Base-by-base conservation (phyloP, 1,139 yeast genomes). In the Debaryomyces robertsiae region DNA sequence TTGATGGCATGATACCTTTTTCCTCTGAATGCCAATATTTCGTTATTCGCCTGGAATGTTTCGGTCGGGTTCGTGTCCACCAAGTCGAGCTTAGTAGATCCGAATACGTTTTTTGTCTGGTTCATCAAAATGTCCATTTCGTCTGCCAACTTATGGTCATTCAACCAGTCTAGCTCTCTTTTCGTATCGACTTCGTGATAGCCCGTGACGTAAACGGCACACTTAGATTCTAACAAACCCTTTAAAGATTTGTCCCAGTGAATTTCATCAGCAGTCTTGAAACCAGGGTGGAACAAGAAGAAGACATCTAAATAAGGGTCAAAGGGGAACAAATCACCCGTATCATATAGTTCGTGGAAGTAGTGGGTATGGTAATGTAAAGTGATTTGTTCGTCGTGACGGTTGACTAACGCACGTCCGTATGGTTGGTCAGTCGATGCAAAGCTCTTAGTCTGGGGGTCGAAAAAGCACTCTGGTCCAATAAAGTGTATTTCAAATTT, bases 281-380 rank as follows among this genome's bases (percentile, higher is more conserved):
- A 79, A 32, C 96, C 96, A 2, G 98, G 98, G 62, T 93, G 98
- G 84, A 91, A 93, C 40, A 88, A 71, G 75, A 89, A 90, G 67
- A 93, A 93, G 22, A 82, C 80, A 61, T 93, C 98, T 61, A 88
- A 77, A 63, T 91, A 93, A 30, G 99, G 98, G 63, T 93, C 98
- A 61, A 91, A 93, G 11, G 98, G 98, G 82, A 90, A 89, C 60
- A 93, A 84, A 64, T 91, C 97, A 53, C 93, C 95, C 44, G 87
- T 84, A 53, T 89, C 89, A 63, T 93, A 95, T 44, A 86, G 74
- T 38, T 86, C 93, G 58, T 90, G 90, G 80, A 93, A 93, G 63
- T 84, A 91, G 56, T 86, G 85, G 2, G 98, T 87, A 62, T 91
- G 96, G 65, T 86, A 85, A 46, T 84, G 79, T 50, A 91, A 74